Conservation (phyloP, 129 eudicot species). For the Deinandra increscens region DNA sequence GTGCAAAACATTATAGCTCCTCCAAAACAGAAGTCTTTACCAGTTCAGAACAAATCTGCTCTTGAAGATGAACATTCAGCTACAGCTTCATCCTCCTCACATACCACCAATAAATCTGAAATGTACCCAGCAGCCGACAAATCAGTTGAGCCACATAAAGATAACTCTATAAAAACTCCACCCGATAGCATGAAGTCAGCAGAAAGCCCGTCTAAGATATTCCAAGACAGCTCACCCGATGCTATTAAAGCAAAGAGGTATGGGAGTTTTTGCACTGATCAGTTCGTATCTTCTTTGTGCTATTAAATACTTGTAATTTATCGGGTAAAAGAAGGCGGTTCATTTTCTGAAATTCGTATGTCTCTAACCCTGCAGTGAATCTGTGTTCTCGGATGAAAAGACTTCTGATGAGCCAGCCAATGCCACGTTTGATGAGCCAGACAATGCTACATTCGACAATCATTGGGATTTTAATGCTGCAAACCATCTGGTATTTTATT, state of each 20-base stretch:
- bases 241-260: constrained; percentile 48
- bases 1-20: constrained; percentile 82
- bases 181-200: constrained; percentile 52
- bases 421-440: constrained; percentile 67
- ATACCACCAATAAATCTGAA: constrained; percentile 36
- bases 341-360: constrained; percentile 35
- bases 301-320: background rate
- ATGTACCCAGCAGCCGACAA: constrained; percentile 32
- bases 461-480: constrained; percentile 49
- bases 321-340: background rate
- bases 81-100: constrained; percentile 37
- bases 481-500: constrained; percentile 38
- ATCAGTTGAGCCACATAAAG: constrained; percentile 30
- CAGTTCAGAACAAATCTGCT: constrained; percentile 40
- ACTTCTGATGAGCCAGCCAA: constrained; percentile 52
- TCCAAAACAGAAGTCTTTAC: constrained; percentile 57
- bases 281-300: background rate
- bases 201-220: constrained; percentile 50
- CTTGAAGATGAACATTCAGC: constrained; percentile 25
- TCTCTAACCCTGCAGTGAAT: constrained; percentile 42
- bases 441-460: constrained; percentile 23
- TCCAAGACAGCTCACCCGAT: constrained; percentile 61
- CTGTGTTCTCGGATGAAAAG: constrained; percentile 26
- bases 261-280: background rate
- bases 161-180: constrained; percentile 46